Evolutionary conservation across 495 filamentous ascomycete genomes (phyloP).

Genomic region (Rusavskia elegans): DNA sequence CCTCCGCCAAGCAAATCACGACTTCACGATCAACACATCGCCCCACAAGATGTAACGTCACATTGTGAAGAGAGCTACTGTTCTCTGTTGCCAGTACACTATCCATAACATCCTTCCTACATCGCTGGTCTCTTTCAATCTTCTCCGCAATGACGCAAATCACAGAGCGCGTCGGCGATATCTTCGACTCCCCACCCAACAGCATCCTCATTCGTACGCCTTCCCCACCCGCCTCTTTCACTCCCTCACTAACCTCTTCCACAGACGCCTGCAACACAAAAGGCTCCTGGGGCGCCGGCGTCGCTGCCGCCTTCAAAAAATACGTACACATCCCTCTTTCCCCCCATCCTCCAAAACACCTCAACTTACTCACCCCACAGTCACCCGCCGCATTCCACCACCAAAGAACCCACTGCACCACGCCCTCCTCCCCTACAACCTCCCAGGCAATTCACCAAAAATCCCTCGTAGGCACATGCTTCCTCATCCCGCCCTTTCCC

Average conservation of each 20-base stretch:
- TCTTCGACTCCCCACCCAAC: constrained; percentile 27
- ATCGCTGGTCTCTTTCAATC: constrained; percentile 8
- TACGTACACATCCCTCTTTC: constrained; percentile 15
- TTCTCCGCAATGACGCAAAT: constrained; percentile 4
- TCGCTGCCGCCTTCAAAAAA: constrained; percentile 21
- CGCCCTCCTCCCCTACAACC: not conserved
- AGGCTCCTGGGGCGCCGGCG: constrained; percentile 27
- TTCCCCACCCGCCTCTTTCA: not conserved
- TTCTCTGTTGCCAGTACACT: no score
- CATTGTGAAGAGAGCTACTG: no score
- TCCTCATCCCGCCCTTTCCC: constrained; percentile 29
- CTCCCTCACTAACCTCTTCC: not conserved
- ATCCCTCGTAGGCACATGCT: constrained; percentile 21
- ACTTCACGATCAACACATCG: no score
- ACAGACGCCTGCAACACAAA: constrained; percentile 30
- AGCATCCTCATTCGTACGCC: constrained; percentile 28
- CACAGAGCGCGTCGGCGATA: constrained; percentile 21
- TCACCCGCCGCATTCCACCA: constrained; percentile 25
- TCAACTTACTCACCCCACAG: constrained; percentile 10
- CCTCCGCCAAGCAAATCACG: no score
- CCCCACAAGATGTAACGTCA: no score
- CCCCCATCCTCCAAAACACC: not conserved
- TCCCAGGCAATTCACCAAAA: not conserved
- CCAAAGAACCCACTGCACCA: constrained; percentile 21
- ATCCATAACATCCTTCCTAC: not conserved